Evolutionary conservation across 2,329 filamentous ascomycete genomes (phyloP).

Genomic region (Aureobasidium sp.): DNA sequence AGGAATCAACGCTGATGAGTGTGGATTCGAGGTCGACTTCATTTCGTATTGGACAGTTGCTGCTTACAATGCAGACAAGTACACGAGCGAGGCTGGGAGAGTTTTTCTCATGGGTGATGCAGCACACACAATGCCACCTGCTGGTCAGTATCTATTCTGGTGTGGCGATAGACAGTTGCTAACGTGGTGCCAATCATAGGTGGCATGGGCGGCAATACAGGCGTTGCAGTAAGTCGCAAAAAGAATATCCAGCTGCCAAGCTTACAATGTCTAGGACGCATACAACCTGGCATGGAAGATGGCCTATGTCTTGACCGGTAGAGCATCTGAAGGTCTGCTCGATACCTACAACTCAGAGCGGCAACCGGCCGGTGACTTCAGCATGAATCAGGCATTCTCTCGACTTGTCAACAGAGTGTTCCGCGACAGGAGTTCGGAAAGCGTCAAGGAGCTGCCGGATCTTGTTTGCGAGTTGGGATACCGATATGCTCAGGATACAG

Average conservation of each 20-base stretch:
- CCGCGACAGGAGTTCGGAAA: neutral
- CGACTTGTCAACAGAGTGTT: slow-evolving; percentile 9
- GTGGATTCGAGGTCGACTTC: neutral
- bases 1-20: neutral
- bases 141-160: neutral
- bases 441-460: slow-evolving; percentile 10
- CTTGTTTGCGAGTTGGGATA: slow-evolving; percentile 12
- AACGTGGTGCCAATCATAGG: neutral
- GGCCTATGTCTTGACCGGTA: neutral
- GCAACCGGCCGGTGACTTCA: slow-evolving; percentile 1
- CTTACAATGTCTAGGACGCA: neutral
- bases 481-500: neutral
- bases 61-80: slow-evolving; percentile 1
- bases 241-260: neutral
- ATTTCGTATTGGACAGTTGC: slow-evolving; percentile 13
- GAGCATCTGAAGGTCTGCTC: neutral
- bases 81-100: slow-evolving; percentile 11
- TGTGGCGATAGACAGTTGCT: neutral
- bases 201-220: neutral
- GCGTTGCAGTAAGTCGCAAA: neutral
- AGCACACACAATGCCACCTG: slow-evolving; percentile 25
- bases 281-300: neutral
- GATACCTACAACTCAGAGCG: slow-evolving; percentile 7
- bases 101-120: slow-evolving; percentile 29
- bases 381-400: slow-evolving; percentile 11